phyloP scores from a whole-genome alignment of 352 stramenopile species.

The Detonula confervacea region DNA sequence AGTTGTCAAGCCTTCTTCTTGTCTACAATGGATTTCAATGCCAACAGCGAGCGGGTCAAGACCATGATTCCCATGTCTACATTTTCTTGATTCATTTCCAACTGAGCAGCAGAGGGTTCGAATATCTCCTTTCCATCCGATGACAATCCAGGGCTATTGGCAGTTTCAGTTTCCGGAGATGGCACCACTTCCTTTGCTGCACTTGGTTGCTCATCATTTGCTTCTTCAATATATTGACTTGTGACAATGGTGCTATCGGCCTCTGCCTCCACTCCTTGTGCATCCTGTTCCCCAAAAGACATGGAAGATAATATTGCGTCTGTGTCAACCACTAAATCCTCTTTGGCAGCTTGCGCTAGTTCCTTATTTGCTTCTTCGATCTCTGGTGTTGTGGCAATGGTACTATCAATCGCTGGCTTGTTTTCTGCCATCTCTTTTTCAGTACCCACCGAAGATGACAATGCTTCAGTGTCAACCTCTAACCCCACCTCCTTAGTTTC shows the following conservation, averaged over 20 bases:
- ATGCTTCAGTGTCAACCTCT: too few relatives aligned
- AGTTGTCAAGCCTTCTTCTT: too few relatives aligned
- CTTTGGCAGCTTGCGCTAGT: background rate
- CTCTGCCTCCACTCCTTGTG: too few relatives aligned
- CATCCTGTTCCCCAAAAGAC: too few relatives aligned
- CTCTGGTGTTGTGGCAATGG: background rate
- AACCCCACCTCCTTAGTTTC: too few relatives aligned
- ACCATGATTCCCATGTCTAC: slow-evolving; percentile 34
- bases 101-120: slow-evolving; percentile 20
- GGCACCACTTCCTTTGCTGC: too few relatives aligned
- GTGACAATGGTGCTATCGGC: too few relatives aligned
- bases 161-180: background rate
- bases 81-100: slow-evolving; percentile 36
- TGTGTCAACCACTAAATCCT: background rate
- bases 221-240: background rate
- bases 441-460: too few relatives aligned
- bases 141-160: slow-evolving; percentile 14
- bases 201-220: too few relatives aligned
- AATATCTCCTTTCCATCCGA: slow-evolving; percentile 47
- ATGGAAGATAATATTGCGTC: too few relatives aligned
- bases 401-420: background rate
- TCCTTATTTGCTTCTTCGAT: too few relatives aligned
- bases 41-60: slow-evolving; percentile 21
- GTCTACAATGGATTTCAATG: too few relatives aligned
- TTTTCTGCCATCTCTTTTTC: background rate